A percentile compares a stretch with the other conserved stretches of the same genome.
phyloP scores from a whole-genome alignment of 352 stramenopile species.

The Globisporangium barbulae region DNA sequence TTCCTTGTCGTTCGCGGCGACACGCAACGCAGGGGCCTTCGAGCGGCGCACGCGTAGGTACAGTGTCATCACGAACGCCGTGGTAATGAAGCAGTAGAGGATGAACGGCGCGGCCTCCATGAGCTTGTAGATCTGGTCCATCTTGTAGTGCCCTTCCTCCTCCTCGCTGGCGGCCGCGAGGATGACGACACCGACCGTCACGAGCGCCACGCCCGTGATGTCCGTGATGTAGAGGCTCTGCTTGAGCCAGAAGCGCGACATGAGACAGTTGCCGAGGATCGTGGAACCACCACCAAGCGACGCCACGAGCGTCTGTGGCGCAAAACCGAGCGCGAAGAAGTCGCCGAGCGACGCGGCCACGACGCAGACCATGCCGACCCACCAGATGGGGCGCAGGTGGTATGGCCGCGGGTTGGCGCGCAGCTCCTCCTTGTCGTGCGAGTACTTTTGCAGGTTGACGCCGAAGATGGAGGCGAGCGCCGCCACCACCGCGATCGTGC shows the following conservation, averaged over 20 bases:
- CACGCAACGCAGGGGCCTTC: constrained; percentile 72
- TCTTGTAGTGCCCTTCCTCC: constrained; percentile 76
- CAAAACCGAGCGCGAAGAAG: constrained; percentile 85
- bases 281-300: constrained; percentile 79
- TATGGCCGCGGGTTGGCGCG: constrained; percentile 73
- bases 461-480: constrained; percentile 86
- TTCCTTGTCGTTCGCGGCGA: constrained; percentile 52
- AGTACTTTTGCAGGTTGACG: constrained; percentile 91
- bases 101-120: constrained; percentile 82
- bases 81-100: constrained; percentile 78
- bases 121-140: constrained; percentile 83
- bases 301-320: constrained; percentile 81
- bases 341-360: constrained; percentile 79
- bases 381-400: constrained; percentile 81
- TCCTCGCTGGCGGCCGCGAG: constrained; percentile 70
- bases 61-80: constrained; percentile 78
- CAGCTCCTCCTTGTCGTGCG: constrained; percentile 81
- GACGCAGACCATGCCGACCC: constrained; percentile 86
- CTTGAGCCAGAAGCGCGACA: constrained; percentile 87
- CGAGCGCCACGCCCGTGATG: constrained; percentile 66
- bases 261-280: constrained; percentile 81
- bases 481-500: constrained; percentile 68
- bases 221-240: constrained; percentile 85
- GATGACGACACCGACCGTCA: constrained; percentile 78
- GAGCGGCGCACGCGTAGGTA: constrained; percentile 79